Base-by-base conservation (phyloP, 768 basidiomycete genomes). In the Macrocybe gigantea region DNA sequence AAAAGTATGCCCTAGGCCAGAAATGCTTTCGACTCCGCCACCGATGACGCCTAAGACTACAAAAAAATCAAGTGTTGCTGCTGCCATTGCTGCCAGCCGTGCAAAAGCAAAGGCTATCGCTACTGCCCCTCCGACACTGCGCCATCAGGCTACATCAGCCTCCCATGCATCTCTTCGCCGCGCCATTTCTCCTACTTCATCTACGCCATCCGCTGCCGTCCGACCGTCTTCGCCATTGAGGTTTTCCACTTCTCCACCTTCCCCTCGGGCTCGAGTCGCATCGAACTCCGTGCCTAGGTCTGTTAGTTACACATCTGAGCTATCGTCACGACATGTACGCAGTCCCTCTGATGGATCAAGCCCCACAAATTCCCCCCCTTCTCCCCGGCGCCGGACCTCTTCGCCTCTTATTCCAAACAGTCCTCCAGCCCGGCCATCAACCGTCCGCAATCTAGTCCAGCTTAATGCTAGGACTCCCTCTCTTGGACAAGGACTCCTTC, bases 31-130 rank as follows among this genome's bases (percentile, higher is more conserved):
- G 22, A 59, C 58, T 34, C 56, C 72, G 22, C 67, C 75, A 31
- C 73, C 77, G 2, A 63, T 72, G 2, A 78, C 78, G 6, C 79
- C 85, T 11, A 79, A 78, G 44, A 66, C 63, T 45, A 63, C 64
- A 45, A 93, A 92, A 69, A 93, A 93, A 64, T 80, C 79, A 39
- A 90, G 88, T 49, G 72, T 93, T 47, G 85, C 88, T 36, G 88
- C 92, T 7, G 82, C 89, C 15, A 88, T 94, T 56, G 93, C 93
- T 36, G 91, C 93, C 14, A 93, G 88, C 60, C 78, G 92, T 15
- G 89, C 86, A 11, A 94, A 90, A 61, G 88, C 89, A 11, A 91
- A 83, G 58, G 84, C 80, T 14, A 89, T 89, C 51, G 88, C 90
- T 2, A 83, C 75, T 32, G 86, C 88, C 7, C 90, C 90, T 13